phyloP scores from a whole-genome alignment of 495 filamentous ascomycete species.

The Annulohypoxylon maeteangense region DNA sequence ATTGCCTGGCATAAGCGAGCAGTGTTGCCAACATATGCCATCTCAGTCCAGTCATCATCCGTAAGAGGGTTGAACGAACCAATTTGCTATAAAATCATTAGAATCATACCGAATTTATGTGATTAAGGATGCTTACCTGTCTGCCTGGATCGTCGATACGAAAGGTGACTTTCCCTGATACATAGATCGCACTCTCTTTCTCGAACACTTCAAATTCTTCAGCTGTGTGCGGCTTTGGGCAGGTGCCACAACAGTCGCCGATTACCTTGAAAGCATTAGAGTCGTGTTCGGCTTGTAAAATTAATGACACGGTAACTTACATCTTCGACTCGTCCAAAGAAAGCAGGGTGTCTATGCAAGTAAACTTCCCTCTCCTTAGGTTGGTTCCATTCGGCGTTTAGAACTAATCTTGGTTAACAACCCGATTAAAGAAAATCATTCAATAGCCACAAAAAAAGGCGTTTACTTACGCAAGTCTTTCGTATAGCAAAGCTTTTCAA shows the following conservation, averaged over 20 bases:
- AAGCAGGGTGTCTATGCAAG: slow-evolving; percentile 83
- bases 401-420: slow-evolving; percentile 55
- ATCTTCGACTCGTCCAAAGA: slow-evolving; percentile 50
- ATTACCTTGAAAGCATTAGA: slow-evolving; percentile 64
- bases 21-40: slow-evolving; percentile 80
- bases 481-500: slow-evolving; percentile 81
- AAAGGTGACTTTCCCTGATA: slow-evolving; percentile 75
- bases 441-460: neutral
- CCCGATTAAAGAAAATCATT: neutral
- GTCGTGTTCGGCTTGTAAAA: neutral
- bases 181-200: slow-evolving; percentile 76
- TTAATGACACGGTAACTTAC: slow-evolving; percentile 40
- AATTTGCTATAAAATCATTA: slow-evolving; percentile 51
- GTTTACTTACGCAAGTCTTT: slow-evolving; percentile 68
- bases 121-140: slow-evolving; percentile 62
- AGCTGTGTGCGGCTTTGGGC: slow-evolving; percentile 71
- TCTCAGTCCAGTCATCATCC: slow-evolving; percentile 83
- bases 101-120: neutral
- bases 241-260: slow-evolving; percentile 81
- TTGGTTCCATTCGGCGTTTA: slow-evolving; percentile 89
- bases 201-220: slow-evolving; percentile 76
- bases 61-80: slow-evolving; percentile 82
- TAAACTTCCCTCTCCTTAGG: slow-evolving; percentile 74
- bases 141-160: slow-evolving; percentile 82
- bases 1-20: slow-evolving; percentile 79